Conservation (phyloP, 1,284 basidiomycete species). For the Cryptococcus sp. region DNA sequence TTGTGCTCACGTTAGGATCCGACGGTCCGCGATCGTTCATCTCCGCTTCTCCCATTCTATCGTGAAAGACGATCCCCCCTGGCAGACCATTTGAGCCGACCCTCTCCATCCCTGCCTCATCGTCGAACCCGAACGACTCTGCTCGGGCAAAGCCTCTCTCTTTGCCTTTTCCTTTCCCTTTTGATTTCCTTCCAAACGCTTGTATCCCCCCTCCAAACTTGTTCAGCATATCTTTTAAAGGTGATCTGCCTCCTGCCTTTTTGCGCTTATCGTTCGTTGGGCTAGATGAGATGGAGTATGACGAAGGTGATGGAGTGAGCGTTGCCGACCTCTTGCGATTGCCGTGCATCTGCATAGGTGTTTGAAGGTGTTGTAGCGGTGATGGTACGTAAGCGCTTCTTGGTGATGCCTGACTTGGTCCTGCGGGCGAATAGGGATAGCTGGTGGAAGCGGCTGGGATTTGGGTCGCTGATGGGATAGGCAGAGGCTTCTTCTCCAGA, state of each 20-base stretch:
- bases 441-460: conserved; percentile 20
- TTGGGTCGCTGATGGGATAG: conserved; percentile 28
- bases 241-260: conserved; percentile 32
- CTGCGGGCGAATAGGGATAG: conserved; percentile 4
- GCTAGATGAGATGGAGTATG: conserved; percentile 33
- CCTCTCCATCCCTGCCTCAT: conserved; percentile 11
- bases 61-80: conserved; percentile 41
- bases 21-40: conserved; percentile 20
- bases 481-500: conserved; percentile 44
- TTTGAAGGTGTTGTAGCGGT: conserved; percentile 34
- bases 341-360: conserved; percentile 17
- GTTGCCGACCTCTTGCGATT: conserved; percentile 21
- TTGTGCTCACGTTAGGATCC: conserved; percentile 27
- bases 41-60: conserved; percentile 48
- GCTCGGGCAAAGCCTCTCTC: conserved; percentile 13
- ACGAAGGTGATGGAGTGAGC: conserved; percentile 26
- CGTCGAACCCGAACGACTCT: conserved; percentile 12
- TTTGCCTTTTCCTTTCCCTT: conserved; percentile 36
- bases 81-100: conserved; percentile 36
- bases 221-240: conserved; percentile 45
- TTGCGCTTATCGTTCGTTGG: conserved; percentile 26
- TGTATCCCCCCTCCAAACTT: conserved; percentile 40
- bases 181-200: conserved; percentile 30
- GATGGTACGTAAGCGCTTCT: conserved; percentile 24
- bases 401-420: background rate